Evolutionary conservation across 441 rosid species (phyloP).

Genomic region (Jatropha multifida): DNA sequence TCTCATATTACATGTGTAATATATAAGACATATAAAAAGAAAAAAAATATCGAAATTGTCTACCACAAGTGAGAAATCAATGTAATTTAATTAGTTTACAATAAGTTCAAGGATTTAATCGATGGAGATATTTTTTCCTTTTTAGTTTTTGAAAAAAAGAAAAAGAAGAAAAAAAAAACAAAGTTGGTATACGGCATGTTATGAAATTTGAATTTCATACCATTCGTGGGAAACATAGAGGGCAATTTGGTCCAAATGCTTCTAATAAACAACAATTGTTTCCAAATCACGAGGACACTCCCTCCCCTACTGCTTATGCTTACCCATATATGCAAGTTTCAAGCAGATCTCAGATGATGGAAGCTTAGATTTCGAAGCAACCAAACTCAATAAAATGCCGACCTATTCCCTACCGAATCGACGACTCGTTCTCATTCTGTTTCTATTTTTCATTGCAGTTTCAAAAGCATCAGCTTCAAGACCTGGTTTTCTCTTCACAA

Average conservation of each 20-base stretch:
- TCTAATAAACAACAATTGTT: background rate
- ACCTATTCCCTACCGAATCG: constrained; percentile 23
- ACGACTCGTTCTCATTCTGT: constrained; percentile 30
- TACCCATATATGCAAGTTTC: background rate
- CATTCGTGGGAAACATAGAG: background rate
- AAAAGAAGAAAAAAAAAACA: too few relatives aligned
- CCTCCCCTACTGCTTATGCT: background rate
- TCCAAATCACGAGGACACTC: constrained; percentile 10
- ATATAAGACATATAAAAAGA: too few relatives aligned
- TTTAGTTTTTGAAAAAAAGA: too few relatives aligned
- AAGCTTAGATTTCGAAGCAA: constrained; percentile 5
- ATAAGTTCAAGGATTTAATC: too few relatives aligned
- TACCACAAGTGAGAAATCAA: too few relatives aligned
- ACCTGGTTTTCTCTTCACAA: constrained; percentile 57
- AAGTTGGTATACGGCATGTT: background rate
- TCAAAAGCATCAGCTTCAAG: constrained; percentile 31
- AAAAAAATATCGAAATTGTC: too few relatives aligned
- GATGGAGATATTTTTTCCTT: too few relatives aligned
- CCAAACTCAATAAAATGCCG: constrained; percentile 22
- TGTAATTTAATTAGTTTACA: too few relatives aligned
- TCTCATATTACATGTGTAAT: too few relatives aligned
- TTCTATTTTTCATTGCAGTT: constrained; percentile 30
- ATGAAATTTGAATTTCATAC: background rate
- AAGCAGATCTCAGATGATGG: constrained; percentile 4
- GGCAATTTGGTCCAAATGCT: background rate